A percentile compares a stretch with the other conserved stretches of the same genome.
phyloP scores from a whole-genome alignment of 176 grass and related monocot species.

The Sorghum bicolor region DNA sequence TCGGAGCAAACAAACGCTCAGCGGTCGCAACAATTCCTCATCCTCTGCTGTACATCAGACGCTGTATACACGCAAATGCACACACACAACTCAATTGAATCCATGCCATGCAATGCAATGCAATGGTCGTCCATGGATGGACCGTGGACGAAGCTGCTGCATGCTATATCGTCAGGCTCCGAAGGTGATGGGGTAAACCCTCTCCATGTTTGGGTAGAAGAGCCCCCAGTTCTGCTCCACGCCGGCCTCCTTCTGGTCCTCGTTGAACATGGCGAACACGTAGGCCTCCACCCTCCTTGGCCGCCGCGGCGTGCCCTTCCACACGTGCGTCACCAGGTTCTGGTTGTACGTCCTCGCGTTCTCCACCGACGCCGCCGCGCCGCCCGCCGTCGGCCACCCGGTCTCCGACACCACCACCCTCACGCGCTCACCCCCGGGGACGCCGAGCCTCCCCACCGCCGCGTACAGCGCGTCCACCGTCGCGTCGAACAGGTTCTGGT shows the following conservation, averaged over 20 bases:
- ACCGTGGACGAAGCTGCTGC: not conserved
- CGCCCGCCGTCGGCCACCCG: slow-evolving; percentile 70
- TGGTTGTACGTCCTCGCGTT: slow-evolving; percentile 75
- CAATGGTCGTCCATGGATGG: not conserved
- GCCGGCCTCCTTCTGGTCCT: slow-evolving; percentile 37
- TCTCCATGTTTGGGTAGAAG: slow-evolving; percentile 43
- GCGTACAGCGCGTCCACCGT: slow-evolving; percentile 59
- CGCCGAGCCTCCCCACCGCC: slow-evolving; percentile 41
- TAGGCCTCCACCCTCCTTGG: slow-evolving; percentile 45
- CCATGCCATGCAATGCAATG: not conserved
- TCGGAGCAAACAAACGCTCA: not conserved
- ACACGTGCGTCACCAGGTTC: slow-evolving; percentile 53
- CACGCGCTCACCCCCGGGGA: not conserved
- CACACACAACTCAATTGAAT: not conserved
- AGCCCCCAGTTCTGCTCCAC: slow-evolving; percentile 62
- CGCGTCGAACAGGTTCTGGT: slow-evolving; percentile 57
- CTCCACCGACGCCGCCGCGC: slow-evolving; percentile 15
- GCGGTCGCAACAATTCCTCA: slow-evolving; percentile 21
- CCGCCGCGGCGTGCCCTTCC: slow-evolving; percentile 55
- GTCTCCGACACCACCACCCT: slow-evolving; percentile 61
- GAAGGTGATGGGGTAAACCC: slow-evolving; percentile 49
- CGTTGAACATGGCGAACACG: slow-evolving; percentile 86
- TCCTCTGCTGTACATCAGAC: not conserved
- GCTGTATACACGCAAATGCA: not conserved
- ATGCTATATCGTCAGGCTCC: not conserved